These are phyloP conservation scores for Acanthamoeba sp. DNA, from an alignment of 208 protist species.

Conservation along the genomic window DNA sequence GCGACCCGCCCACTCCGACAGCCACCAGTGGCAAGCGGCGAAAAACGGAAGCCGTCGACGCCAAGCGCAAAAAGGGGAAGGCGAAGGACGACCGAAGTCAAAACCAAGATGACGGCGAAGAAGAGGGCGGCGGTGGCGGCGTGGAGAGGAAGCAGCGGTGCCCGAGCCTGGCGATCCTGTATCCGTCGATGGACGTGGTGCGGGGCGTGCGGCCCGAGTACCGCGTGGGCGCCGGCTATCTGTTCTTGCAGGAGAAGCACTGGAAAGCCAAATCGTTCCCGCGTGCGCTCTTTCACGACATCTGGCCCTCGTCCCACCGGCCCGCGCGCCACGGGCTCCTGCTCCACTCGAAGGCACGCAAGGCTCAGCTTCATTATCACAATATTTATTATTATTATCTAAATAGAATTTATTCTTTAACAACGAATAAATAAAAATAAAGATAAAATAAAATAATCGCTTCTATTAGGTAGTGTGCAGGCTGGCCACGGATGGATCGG, in stretches of 20 bases:
- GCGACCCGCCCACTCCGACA: not conserved
- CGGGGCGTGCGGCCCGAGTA: conserved; percentile 6
- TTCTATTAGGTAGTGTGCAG: not conserved
- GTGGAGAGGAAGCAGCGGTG: no score
- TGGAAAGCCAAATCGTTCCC: not conserved
- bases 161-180: not conserved
- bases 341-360: conserved; percentile 2
- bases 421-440: no score
- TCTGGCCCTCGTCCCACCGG: not conserved
- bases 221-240: not conserved
- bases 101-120: no score
- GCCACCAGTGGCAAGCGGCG: not conserved
- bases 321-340: conserved; percentile 3
- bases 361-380: no score
- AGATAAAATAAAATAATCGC: not conserved
- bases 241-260: conserved; percentile 45
- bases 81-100: no score
- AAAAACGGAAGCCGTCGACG: not conserved
- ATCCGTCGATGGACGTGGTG: conserved; percentile 4
- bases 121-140: no score
- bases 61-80: no score
- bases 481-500: not conserved
- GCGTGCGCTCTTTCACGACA: conserved; percentile 1
- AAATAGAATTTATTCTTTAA: no score
- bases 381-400: no score